These are phyloP conservation scores for Nannochloropsis salina DNA, from an alignment of 108 stramenopile species.

Conservation along the genomic window DNA sequence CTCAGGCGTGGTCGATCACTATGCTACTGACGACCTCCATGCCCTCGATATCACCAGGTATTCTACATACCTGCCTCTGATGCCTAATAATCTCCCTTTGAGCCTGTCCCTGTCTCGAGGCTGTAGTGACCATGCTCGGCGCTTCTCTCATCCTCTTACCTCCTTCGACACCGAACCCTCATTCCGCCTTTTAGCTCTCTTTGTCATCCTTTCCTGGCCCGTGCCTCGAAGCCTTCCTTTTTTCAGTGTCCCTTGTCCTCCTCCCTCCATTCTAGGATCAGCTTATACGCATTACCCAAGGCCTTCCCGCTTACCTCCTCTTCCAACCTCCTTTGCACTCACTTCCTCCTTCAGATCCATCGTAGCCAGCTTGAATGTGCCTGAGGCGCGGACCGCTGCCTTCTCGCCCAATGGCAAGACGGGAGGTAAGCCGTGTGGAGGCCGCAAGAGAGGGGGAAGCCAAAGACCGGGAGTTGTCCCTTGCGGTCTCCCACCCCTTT, in stretches of 20 bases:
- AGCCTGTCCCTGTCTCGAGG: no score
- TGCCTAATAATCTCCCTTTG: background rate
- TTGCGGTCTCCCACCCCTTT: background rate
- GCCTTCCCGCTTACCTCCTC: background rate
- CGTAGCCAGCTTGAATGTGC: constrained; percentile 62
- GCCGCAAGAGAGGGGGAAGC: background rate
- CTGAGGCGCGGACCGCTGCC: constrained; percentile 39
- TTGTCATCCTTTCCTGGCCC: background rate
- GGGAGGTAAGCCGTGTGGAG: background rate
- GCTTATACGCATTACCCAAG: background rate
- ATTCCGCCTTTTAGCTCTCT: background rate
- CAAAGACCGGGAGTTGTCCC: background rate
- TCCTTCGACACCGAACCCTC: background rate
- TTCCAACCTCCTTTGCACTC: background rate
- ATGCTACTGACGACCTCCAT: constrained; percentile 79
- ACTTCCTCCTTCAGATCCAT: constrained; percentile 45
- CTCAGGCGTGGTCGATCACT: constrained; percentile 86
- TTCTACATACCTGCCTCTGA: background rate
- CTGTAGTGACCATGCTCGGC: no score
- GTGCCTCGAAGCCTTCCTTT: background rate
- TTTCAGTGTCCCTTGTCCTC: background rate
- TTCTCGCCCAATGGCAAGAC: background rate
- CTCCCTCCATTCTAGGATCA: background rate
- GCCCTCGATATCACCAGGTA: constrained; percentile 73
- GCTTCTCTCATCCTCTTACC: no score